Evolutionary conservation across 805 yeast genomes (phyloP).

Genomic region (Candida qinlingensis): DNA sequence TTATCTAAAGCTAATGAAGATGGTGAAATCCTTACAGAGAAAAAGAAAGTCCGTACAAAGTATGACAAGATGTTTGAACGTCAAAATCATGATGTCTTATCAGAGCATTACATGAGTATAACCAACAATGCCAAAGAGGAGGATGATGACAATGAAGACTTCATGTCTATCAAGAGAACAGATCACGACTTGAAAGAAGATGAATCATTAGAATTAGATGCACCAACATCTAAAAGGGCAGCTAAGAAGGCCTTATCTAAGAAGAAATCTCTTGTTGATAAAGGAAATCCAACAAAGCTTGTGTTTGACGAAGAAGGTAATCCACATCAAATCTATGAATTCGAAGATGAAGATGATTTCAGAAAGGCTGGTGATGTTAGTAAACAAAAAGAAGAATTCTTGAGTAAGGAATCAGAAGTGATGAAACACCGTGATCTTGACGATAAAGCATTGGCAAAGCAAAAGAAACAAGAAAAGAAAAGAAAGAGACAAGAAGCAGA

Average conservation of each 20-base stretch:
- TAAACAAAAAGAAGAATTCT: slow-evolving; percentile 61
- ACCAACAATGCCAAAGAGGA: slow-evolving; percentile 38
- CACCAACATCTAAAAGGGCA: slow-evolving; percentile 77
- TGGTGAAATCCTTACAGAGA: slow-evolving; percentile 44
- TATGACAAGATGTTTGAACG: slow-evolving; percentile 96
- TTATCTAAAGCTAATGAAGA: slow-evolving; percentile 56
- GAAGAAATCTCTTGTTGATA: slow-evolving; percentile 57
- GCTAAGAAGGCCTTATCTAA: slow-evolving; percentile 83
- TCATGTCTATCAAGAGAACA: slow-evolving; percentile 71
- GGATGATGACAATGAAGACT: slow-evolving; percentile 54
- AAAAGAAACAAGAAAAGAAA: slow-evolving; percentile 82
- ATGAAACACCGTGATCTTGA: slow-evolving; percentile 70
- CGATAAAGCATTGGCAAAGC: slow-evolving; percentile 74
- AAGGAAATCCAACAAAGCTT: slow-evolving; percentile 71
- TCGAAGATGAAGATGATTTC: slow-evolving; percentile 88
- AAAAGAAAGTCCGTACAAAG: slow-evolving; percentile 64
- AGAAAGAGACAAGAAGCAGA: slow-evolving; percentile 81
- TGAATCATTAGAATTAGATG: slow-evolving; percentile 55
- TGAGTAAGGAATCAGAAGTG: slow-evolving; percentile 56
- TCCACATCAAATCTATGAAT: slow-evolving; percentile 87
- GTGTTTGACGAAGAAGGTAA: slow-evolving; percentile 92
- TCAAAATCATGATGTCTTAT: slow-evolving; percentile 83
- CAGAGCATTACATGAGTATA: slow-evolving; percentile 80
- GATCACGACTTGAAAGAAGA: slow-evolving; percentile 67
- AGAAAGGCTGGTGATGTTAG: slow-evolving; percentile 61